Conservation (phyloP, 106 monocot species). For the Acorus calamus region DNA sequence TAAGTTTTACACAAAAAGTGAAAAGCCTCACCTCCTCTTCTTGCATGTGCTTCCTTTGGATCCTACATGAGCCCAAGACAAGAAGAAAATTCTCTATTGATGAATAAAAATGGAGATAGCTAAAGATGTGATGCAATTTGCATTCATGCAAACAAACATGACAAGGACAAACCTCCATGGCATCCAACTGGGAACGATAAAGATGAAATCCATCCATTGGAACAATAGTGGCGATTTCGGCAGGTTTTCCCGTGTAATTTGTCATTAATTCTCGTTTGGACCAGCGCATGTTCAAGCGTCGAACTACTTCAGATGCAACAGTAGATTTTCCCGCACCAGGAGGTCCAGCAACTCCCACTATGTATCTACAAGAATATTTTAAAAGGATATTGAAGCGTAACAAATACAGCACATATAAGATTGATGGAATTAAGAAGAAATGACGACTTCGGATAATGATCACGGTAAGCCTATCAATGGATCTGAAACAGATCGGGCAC, state of each 20-base stretch:
- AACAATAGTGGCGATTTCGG: slow-evolving; percentile 55
- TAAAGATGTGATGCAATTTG: too few relatives aligned
- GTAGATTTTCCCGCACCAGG: slow-evolving; percentile 84
- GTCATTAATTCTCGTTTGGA: slow-evolving; percentile 7
- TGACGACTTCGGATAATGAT: neutral
- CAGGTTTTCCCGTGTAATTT: slow-evolving; percentile 2
- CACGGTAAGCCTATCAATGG: too few relatives aligned
- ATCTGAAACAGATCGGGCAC: too few relatives aligned
- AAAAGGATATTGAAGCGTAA: neutral
- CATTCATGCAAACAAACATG: too few relatives aligned
- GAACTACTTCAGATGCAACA: slow-evolving; percentile 61
- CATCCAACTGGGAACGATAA: slow-evolving; percentile 79
- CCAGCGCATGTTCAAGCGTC: slow-evolving; percentile 47
- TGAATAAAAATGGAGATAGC: neutral
- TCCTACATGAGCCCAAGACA: slow-evolving; percentile 30
- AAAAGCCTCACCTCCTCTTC: slow-evolving; percentile 75
- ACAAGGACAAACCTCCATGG: slow-evolving; percentile 57
- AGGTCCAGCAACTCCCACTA: slow-evolving; percentile 76
- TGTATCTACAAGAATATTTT: slow-evolving; percentile 23
- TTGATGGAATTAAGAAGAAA: neutral
- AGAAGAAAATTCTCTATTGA: neutral
- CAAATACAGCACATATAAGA: neutral
- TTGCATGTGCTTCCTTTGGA: slow-evolving; percentile 96
- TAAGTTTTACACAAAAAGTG: too few relatives aligned
- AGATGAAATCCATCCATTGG: slow-evolving; percentile 99